These are phyloP conservation scores for Sungouiozyma ichnusensis DNA, from an alignment of 805 yeast genomes.

Conservation along the genomic window DNA sequence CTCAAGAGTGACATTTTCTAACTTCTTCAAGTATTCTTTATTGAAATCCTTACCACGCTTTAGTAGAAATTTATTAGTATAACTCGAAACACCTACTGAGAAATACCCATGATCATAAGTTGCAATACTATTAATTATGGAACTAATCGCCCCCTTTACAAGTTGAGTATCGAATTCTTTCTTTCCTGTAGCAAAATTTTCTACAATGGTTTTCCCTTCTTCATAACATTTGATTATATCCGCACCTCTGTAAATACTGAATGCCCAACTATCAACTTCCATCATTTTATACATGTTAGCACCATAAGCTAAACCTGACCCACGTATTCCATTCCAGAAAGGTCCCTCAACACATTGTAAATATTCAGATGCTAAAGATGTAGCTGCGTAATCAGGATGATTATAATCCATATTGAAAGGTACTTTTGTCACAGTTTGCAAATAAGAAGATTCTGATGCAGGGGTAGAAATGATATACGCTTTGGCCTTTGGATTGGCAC, in stretches of 20 bases:
- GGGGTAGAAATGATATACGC: slow-evolving; percentile 67
- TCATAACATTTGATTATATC: slow-evolving; percentile 57
- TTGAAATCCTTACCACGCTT: slow-evolving; percentile 63
- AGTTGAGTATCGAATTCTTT: slow-evolving; percentile 44
- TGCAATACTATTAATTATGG: slow-evolving; percentile 65
- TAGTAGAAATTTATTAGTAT: slow-evolving; percentile 53
- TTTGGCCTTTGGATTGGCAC: slow-evolving; percentile 37
- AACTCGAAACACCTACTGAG: slow-evolving; percentile 57
- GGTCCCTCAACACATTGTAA: slow-evolving; percentile 91
- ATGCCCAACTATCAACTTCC: slow-evolving; percentile 59
- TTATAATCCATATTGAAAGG: slow-evolving; percentile 36
- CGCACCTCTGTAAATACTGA: slow-evolving; percentile 69
- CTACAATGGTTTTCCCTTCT: slow-evolving; percentile 56
- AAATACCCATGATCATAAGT: slow-evolving; percentile 52
- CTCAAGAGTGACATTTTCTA: slow-evolving; percentile 42
- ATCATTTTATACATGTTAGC: slow-evolving; percentile 48
- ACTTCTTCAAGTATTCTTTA: slow-evolving; percentile 38
- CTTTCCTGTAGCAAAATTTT: slow-evolving; percentile 46
- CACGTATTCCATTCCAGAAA: slow-evolving; percentile 91
- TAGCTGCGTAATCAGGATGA: slow-evolving; percentile 54
- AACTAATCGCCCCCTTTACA: slow-evolving; percentile 65
- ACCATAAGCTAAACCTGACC: slow-evolving; percentile 90
- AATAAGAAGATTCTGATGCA: slow-evolving; percentile 72
- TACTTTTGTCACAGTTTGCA: slow-evolving; percentile 48
- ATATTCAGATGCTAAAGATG: slow-evolving; percentile 64